These are phyloP conservation scores for Seiridium unicorne DNA, from an alignment of 2,329 filamentous ascomycete genomes.

Conservation along the genomic window DNA sequence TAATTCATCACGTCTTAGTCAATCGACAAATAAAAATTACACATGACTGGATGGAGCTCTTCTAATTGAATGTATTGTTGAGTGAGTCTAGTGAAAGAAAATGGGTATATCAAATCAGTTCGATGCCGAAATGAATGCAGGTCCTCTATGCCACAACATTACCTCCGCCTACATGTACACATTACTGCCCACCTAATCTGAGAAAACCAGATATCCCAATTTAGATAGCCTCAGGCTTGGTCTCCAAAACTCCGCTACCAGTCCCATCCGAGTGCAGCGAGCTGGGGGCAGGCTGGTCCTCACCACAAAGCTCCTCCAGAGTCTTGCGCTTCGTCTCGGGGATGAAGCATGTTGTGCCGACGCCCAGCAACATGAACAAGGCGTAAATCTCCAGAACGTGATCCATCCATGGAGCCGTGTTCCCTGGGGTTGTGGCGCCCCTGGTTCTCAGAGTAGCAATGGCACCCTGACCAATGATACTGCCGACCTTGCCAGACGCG, in stretches of 20 bases:
- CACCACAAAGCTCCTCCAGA: conserved; percentile 60
- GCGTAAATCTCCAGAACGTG: conserved; percentile 72
- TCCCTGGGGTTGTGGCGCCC: conserved; percentile 33
- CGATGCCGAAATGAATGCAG: no score
- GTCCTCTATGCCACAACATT: no score
- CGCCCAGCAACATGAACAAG: conserved; percentile 73
- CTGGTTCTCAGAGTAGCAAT: conserved; percentile 52
- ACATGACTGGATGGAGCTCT: no score
- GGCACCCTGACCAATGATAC: conserved; percentile 56
- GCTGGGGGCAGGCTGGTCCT: conserved; percentile 21
- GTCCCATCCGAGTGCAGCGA: background rate
- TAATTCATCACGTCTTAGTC: no score
- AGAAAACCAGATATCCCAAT: background rate
- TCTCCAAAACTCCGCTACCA: background rate
- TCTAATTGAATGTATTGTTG: no score
- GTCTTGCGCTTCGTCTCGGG: conserved; percentile 75
- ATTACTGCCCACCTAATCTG: no score
- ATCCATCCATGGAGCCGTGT: conserved; percentile 64
- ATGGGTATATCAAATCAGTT: no score
- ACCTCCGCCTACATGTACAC: no score
- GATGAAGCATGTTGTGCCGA: conserved; percentile 67
- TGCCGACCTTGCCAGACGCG: conserved; percentile 53
- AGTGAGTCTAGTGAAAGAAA: no score
- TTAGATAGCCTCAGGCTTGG: conserved; percentile 1
- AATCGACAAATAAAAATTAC: no score